A percentile compares a stretch with the other conserved stretches of the same genome.
These are phyloP conservation scores for Zygoascus sp. DNA, from an alignment of 1,139 yeast genomes.

Conservation along the genomic window DNA sequence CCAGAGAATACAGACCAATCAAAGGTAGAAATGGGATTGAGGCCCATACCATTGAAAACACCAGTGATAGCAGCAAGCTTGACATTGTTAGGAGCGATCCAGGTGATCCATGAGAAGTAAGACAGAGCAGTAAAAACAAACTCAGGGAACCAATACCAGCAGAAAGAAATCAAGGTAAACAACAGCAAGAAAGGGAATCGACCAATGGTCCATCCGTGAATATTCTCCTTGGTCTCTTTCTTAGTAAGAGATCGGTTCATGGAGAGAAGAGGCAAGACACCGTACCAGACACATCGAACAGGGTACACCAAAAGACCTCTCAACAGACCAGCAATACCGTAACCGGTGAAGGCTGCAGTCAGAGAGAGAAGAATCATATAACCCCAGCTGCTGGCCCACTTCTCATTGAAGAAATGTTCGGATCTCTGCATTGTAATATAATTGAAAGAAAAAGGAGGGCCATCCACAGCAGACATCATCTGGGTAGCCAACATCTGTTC, in stretches of 20 bases:
- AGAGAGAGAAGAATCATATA: constrained; percentile 48
- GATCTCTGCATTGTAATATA: constrained; percentile 32
- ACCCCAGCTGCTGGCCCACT: constrained; percentile 33
- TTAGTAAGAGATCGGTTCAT: constrained; percentile 49
- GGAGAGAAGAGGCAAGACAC: constrained; percentile 49
- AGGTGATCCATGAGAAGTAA: constrained; percentile 58
- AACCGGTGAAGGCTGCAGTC: constrained; percentile 54
- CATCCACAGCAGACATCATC: constrained; percentile 42
- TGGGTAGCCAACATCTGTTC: constrained; percentile 63
- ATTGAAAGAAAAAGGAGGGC: constrained; percentile 41
- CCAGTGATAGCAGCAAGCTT: constrained; percentile 56
- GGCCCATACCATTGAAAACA: constrained; percentile 51
- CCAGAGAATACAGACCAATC: constrained; percentile 46
- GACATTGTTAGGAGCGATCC: constrained; percentile 55
- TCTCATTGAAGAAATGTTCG: constrained; percentile 29
- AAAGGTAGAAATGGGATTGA: constrained; percentile 53
- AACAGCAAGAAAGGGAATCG: constrained; percentile 45
- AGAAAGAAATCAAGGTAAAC: constrained; percentile 38
- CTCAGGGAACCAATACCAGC: constrained; percentile 55
- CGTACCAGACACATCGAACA: constrained; percentile 52
- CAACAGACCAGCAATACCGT: constrained; percentile 52
- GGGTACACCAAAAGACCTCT: constrained; percentile 48
- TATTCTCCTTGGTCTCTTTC: constrained; percentile 40
- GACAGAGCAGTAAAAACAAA: constrained; percentile 48
- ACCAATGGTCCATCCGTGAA: constrained; percentile 49